A percentile compares a stretch with the other conserved stretches of the same genome.
Evolutionary conservation across 345 rosid genomes (phyloP).

Genomic region (Erodium maritimum): DNA sequence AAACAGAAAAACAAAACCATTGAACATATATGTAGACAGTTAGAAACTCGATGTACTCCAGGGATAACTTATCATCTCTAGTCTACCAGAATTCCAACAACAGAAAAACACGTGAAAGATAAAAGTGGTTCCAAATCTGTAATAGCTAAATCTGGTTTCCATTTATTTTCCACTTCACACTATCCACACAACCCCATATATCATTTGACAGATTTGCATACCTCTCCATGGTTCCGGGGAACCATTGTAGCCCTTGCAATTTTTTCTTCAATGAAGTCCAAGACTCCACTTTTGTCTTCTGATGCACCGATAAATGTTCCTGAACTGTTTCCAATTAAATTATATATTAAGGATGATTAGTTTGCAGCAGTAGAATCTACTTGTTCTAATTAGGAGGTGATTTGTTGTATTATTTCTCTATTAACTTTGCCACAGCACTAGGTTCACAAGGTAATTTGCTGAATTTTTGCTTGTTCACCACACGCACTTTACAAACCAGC

Average conservation of each 20-base stretch:
- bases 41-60: neutral
- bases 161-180: neutral
- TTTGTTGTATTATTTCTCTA: neutral
- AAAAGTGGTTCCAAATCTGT: neutral
- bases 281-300: constrained; percentile 37
- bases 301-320: constrained; percentile 42
- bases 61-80: neutral
- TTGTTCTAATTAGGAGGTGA: neutral
- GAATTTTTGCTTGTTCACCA: neutral
- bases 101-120: neutral
- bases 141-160: neutral
- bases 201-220: constrained; percentile 1
- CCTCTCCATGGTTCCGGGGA: constrained; percentile 50
- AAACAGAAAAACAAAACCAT: neutral
- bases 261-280: constrained; percentile 48
- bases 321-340: constrained; percentile 26
- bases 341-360: neutral
- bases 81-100: neutral
- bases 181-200: neutral
- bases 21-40: neutral
- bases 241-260: constrained; percentile 49
- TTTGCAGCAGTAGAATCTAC: neutral
- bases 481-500: neutral
- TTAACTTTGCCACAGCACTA: neutral
- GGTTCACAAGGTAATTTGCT: neutral